Percentiles rank a stretch among this genome's conserved stretches.
phyloP scores from a whole-genome alignment of 2,329 filamentous ascomycete genomes.

The Clarireedia paspali region DNA sequence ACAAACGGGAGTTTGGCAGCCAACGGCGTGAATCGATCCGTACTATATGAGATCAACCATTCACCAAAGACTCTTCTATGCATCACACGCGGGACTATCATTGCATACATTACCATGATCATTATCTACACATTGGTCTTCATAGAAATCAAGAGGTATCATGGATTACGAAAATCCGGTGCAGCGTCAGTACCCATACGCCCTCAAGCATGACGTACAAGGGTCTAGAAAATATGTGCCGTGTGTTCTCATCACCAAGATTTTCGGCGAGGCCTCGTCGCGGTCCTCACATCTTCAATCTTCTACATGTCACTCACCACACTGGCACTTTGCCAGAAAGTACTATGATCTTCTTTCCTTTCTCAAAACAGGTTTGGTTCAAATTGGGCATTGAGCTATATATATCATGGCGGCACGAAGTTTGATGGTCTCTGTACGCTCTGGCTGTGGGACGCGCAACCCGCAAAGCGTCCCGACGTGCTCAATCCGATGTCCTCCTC shows the following conservation, averaged over 20 bases:
- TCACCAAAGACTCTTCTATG: not conserved
- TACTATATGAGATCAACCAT: slow-evolving; percentile 4
- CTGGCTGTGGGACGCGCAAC: not conserved
- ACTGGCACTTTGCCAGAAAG: not conserved
- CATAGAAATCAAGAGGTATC: not conserved
- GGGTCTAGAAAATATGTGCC: not conserved
- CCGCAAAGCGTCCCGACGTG: not conserved
- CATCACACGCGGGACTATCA: not conserved
- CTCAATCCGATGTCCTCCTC: not conserved
- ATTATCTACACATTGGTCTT: slow-evolving; percentile 1
- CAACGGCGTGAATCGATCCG: slow-evolving; percentile 1
- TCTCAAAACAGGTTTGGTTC: not conserved
- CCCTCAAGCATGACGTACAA: slow-evolving; percentile 4
- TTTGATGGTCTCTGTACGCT: not conserved
- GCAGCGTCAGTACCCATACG: not conserved
- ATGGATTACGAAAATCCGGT: not conserved
- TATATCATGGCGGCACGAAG: not conserved
- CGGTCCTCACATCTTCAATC: not conserved
- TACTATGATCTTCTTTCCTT: not conserved
- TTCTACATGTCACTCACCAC: not conserved
- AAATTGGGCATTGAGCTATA: not conserved
- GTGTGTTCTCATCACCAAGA: not conserved
- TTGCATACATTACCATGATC: not conserved
- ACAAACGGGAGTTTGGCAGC: slow-evolving; percentile 8
- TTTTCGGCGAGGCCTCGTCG: not conserved